phyloP scores from a whole-genome alignment of 805 yeast genomes.

The Yamadazyma phyllophila region DNA sequence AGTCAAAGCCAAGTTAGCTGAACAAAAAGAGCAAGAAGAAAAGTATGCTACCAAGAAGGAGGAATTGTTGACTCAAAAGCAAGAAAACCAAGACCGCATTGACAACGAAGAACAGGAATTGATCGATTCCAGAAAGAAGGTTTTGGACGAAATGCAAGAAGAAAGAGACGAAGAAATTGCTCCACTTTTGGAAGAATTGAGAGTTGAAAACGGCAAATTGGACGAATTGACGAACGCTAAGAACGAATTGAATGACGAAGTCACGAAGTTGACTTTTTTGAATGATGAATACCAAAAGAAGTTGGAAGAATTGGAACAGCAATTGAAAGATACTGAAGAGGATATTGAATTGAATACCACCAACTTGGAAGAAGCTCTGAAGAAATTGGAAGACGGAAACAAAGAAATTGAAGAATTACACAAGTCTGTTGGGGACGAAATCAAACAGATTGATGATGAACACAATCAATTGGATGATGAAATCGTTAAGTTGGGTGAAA shows the following conservation, averaged over 20 bases:
- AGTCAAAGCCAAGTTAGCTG: conserved; percentile 26
- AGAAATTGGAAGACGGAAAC: conserved; percentile 38
- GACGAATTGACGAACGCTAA: conserved; percentile 50
- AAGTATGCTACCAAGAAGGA: conserved; percentile 41
- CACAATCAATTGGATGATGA: conserved; percentile 41
- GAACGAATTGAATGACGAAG: conserved; percentile 44
- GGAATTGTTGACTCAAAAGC: conserved; percentile 44
- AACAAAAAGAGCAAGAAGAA: conserved; percentile 34
- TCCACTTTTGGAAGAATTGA: conserved; percentile 54
- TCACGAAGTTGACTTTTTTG: conserved; percentile 41
- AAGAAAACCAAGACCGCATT: conserved; percentile 45
- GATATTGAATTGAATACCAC: conserved; percentile 32
- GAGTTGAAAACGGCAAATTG: conserved; percentile 48
- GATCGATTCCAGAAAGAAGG: conserved; percentile 44
- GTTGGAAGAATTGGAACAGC: conserved; percentile 42
- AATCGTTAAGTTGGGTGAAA: conserved; percentile 35
- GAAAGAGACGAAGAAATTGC: conserved; percentile 53
- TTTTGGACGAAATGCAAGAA: conserved; percentile 47
- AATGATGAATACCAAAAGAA: conserved; percentile 45
- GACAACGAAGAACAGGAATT: conserved; percentile 43
- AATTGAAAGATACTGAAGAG: conserved; percentile 42
- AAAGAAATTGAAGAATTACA: conserved; percentile 38
- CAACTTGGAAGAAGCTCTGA: conserved; percentile 31
- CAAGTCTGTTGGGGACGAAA: conserved; percentile 22
- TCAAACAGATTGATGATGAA: conserved; percentile 25